Evolutionary conservation across 2,329 filamentous ascomycete genomes (phyloP), one percentile per base, ranked within the genome.

Genomic region (Thermoascus crustaceus): DNA sequence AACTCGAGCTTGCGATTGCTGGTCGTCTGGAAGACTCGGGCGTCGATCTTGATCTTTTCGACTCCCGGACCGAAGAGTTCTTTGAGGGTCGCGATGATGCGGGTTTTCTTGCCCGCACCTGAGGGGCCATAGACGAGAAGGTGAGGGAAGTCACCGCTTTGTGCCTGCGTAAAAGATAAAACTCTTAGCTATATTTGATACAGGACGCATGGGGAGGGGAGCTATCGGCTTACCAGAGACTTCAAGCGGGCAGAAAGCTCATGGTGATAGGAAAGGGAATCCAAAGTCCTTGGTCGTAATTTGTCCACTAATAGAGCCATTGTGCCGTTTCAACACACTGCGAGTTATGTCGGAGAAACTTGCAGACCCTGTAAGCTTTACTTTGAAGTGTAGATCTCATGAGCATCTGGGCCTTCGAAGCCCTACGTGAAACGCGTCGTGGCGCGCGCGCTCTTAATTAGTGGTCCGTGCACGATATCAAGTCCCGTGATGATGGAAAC

Each of bases 1-100:
- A 98, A 98, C 66, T 98, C 91, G 51, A 98, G 81, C 65, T 98
- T 98, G 58, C 91, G 86, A 63, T 94, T 96, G 55, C 82, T 83
- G 14, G 79, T 88, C 1, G 91, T 96, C 64, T 94, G 88, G 68
- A 98, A 98, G 40, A 95, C 83, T 45, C 91, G 84, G 8, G 87
- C 85, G 58, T 98, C 91, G 64, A 98, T 96, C 69, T 96, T 96
- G 73, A 98, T 98, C 73, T 95, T 96, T 57, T 98, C 93, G n/a
- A 94, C 91, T 27, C 91, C 89, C 0, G 89, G 81, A 0, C 91
- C 91, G 61, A 91, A 98, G 5, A 98, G 74, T 56, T 95, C 89
- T 60, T 94, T 94, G 3, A 98, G 69, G 0, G 89, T 96, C 10
- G 91, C 88, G 11, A 95, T 86, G 47, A 96, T 93, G 27, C 91